Percentiles rank a stretch among this genome's conserved stretches.
These are phyloP conservation scores for Saccharomycopsis malanga DNA, from an alignment of 805 yeast genomes.

Conservation along the genomic window DNA sequence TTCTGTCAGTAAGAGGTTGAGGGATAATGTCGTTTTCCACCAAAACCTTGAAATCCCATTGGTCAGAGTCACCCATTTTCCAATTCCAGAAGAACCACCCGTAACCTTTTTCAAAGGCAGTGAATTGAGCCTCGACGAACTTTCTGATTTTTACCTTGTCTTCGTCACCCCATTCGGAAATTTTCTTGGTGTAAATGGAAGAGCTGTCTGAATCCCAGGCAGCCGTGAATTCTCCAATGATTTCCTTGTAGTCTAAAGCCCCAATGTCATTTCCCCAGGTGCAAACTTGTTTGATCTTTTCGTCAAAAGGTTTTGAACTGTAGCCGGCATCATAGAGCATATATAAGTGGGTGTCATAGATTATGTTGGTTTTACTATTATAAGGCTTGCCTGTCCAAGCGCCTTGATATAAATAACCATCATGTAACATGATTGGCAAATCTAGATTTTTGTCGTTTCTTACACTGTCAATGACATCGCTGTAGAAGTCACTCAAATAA, in stretches of 20 bases:
- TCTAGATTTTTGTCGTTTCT: constrained; percentile 32
- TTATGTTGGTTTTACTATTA: constrained; percentile 5
- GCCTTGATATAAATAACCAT: constrained; percentile 52
- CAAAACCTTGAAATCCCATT: constrained; percentile 57
- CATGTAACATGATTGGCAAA: constrained; percentile 50
- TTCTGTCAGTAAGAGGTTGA: constrained; percentile 48
- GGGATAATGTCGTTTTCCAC: constrained; percentile 52
- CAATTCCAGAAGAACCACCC: constrained; percentile 74
- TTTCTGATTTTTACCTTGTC: constrained; percentile 42
- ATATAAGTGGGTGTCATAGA: constrained; percentile 22
- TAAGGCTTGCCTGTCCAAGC: constrained; percentile 40
- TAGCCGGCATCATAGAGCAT: constrained; percentile 18
- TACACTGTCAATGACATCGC: constrained; percentile 37
- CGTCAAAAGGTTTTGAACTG: constrained; percentile 16
- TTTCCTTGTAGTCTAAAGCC: constrained; percentile 14
- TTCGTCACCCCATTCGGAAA: constrained; percentile 36
- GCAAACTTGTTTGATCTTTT: constrained; percentile 21
- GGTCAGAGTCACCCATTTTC: constrained; percentile 58
- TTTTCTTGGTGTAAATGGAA: constrained; percentile 27
- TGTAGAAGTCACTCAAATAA: constrained; percentile 36
- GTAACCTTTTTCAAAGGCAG: constrained; percentile 38
- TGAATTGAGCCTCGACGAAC: constrained; percentile 55
- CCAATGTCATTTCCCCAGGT: constrained; percentile 21
- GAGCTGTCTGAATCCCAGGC: constrained; percentile 19
- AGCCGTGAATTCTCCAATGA: constrained; percentile 22